Percentiles rank a stretch among this genome's conserved stretches.
These are phyloP conservation scores for Alternaria ethzedia DNA, from an alignment of 2,329 filamentous ascomycete species.

Conservation along the genomic window DNA sequence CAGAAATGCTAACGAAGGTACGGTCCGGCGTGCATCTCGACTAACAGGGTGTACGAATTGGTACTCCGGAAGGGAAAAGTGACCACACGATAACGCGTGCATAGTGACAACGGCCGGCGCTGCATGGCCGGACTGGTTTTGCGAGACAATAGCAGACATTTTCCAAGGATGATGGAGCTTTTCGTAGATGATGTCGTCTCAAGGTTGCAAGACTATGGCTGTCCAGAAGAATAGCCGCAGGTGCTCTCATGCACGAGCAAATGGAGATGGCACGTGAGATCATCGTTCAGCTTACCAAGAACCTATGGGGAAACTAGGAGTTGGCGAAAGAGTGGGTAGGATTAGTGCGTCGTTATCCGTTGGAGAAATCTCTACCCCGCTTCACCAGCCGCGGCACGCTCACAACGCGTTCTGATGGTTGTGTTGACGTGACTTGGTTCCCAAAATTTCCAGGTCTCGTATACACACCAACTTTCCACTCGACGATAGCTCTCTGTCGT, in stretches of 20 bases:
- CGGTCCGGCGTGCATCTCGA: constrained; percentile 54
- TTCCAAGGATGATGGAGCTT: background rate
- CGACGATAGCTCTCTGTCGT: background rate
- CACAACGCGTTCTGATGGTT: background rate
- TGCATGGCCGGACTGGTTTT: background rate
- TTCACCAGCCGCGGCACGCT: constrained; percentile 2
- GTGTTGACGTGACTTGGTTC: background rate
- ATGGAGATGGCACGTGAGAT: background rate
- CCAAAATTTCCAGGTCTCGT: background rate
- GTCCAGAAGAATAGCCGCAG: background rate
- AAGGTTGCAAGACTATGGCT: background rate
- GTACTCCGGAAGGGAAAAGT: constrained; percentile 57
- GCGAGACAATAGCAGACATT: background rate
- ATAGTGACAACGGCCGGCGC: constrained; percentile 40
- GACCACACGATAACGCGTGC: constrained; percentile 46
- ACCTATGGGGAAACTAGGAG: too few relatives aligned
- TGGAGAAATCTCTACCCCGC: constrained; percentile 18
- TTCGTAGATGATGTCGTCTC: background rate
- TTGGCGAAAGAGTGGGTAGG: background rate
- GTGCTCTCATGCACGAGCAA: background rate
- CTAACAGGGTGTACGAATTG: constrained; percentile 57
- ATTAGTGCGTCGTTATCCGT: background rate
- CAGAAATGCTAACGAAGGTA: constrained; percentile 62
- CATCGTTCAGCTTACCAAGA: background rate
- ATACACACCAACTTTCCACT: background rate